Percentiles rank a stretch among this genome's conserved stretches.
Evolutionary conservation across 495 filamentous ascomycete genomes (phyloP).

Genomic region (Bombardia bombarda): DNA sequence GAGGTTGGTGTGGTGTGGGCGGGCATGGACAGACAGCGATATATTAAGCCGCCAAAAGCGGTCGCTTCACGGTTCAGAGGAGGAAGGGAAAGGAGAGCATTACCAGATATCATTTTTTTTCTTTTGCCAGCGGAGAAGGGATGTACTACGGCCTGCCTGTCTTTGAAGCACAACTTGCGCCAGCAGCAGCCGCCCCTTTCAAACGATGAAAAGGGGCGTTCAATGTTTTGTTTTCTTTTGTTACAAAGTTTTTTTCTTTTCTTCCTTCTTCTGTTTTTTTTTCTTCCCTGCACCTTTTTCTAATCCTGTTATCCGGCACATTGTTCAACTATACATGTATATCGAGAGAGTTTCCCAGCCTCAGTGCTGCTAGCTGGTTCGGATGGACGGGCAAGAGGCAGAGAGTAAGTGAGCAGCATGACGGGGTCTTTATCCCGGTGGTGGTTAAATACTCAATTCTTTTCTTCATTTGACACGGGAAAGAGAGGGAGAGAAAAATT

Average conservation of each 20-base stretch:
- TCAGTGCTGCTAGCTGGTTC: too few relatives aligned
- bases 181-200: background rate
- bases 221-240: constrained; percentile 7
- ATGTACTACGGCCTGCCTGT: constrained; percentile 4
- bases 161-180: background rate
- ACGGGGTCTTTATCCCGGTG: too few relatives aligned
- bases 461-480: too few relatives aligned
- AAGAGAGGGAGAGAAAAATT: too few relatives aligned
- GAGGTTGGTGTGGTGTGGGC: background rate
- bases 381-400: too few relatives aligned
- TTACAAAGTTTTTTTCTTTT: constrained; percentile 17
- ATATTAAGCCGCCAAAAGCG: too few relatives aligned
- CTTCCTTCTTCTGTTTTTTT: constrained; percentile 17
- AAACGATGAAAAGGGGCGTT: constrained; percentile 1
- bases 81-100: background rate
- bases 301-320: constrained; percentile 21
- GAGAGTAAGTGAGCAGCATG: too few relatives aligned
- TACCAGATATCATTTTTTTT: background rate
- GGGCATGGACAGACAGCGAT: too few relatives aligned
- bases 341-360: constrained; percentile 45
- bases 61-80: too few relatives aligned
- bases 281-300: constrained; percentile 6
- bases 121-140: background rate
- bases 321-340: constrained; percentile 34
- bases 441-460: too few relatives aligned